Evolutionary conservation across 305 asterid genomes (phyloP).

Genomic region (Nicotiana rustica): DNA sequence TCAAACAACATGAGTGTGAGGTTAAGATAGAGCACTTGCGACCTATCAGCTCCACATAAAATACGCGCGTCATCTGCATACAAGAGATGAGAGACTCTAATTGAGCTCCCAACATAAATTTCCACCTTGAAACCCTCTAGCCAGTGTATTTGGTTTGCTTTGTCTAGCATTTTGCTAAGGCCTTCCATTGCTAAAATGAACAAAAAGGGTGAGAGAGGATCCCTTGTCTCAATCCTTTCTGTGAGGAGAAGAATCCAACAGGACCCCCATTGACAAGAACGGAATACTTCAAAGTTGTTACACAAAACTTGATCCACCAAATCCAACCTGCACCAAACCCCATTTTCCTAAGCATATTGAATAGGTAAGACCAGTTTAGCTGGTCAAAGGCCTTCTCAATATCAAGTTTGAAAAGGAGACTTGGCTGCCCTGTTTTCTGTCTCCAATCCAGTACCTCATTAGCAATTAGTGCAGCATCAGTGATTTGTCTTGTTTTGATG

Average conservation of each 20-base stretch:
- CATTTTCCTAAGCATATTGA: neutral
- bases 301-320: neutral
- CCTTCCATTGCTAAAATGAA: constrained; percentile 12
- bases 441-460: neutral
- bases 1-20: neutral
- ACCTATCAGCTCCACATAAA: neutral
- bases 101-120: neutral
- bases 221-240: neutral
- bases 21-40: neutral
- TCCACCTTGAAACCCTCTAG: neutral
- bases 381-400: neutral
- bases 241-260: neutral
- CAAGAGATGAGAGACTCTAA: neutral
- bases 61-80: neutral
- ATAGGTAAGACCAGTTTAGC: neutral
- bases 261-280: no score
- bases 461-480: neutral
- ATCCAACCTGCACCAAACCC: neutral
- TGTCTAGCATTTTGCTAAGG: neutral
- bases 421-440: no score
- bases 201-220: neutral
- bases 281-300: neutral
- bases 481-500: neutral
- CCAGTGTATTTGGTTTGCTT: neutral
- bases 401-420: constrained; percentile 2